Conservation (phyloP, 2,329 filamentous ascomycete species). For the Phialocephala subalpina region DNA sequence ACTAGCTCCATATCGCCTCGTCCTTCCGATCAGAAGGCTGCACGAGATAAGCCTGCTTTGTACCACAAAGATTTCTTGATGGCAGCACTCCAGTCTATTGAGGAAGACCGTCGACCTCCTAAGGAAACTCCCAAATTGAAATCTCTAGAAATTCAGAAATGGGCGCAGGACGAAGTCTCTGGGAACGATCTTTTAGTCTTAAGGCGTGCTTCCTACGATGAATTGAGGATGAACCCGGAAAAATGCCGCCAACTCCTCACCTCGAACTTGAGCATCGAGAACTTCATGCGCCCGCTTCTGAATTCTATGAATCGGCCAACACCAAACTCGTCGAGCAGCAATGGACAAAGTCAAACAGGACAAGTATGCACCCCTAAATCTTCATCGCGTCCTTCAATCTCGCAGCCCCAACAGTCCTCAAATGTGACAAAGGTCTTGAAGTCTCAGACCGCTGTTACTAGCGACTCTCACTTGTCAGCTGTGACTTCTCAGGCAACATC, state of each 20-base stretch:
- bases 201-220: not conserved
- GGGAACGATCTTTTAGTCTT: not conserved
- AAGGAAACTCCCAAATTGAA: not conserved
- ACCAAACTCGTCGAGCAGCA: slow-evolving; percentile 13
- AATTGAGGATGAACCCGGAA: not conserved
- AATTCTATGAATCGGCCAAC: not conserved
- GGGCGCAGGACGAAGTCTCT: not conserved
- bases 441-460: not conserved
- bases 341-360: not conserved
- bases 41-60: not conserved
- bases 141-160: not conserved
- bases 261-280: slow-evolving; percentile 6
- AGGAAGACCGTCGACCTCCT: not conserved
- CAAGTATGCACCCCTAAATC: slow-evolving; percentile 5
- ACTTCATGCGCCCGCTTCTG: slow-evolving; percentile 10
- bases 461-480: not conserved
- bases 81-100: not conserved
- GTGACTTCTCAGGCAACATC: not conserved
- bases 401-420: not conserved
- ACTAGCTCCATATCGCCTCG: not conserved
- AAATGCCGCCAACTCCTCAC: slow-evolving; percentile 2
- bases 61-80: not conserved
- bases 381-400: not conserved
- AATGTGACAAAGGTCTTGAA: not conserved
- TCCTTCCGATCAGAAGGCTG: not conserved